Evolutionary conservation across 805 yeast genomes (phyloP).

Genomic region (Priceomyces carsonii): DNA sequence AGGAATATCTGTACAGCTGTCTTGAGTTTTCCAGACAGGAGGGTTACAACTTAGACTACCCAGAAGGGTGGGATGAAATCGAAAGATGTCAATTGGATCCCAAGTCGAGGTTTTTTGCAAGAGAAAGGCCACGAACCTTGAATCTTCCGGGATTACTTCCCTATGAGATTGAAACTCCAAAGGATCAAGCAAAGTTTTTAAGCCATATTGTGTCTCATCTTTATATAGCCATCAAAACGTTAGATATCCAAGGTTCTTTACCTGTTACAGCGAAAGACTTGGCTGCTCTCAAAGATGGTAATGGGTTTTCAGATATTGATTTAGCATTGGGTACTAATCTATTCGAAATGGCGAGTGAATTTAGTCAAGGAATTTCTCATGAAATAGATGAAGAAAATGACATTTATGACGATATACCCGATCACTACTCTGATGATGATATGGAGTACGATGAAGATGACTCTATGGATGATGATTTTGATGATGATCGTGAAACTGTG

Average conservation of each 20-base stretch:
- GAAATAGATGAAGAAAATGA: constrained; percentile 3
- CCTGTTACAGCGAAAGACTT: constrained; percentile 69
- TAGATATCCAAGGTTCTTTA: constrained; percentile 72
- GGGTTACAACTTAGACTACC: constrained; percentile 54
- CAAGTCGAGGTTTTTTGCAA: constrained; percentile 36
- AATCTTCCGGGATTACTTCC: constrained; percentile 58
- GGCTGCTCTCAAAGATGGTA: constrained; percentile 39
- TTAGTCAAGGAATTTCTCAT: constrained; percentile 1
- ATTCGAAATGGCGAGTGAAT: constrained; percentile 29
- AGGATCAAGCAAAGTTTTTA: constrained; percentile 70
- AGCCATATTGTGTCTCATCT: constrained; percentile 79
- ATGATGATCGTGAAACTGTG: constrained; percentile 32
- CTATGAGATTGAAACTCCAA: constrained; percentile 66
- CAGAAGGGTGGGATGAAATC: constrained; percentile 38
- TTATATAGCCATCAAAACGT: constrained; percentile 71
- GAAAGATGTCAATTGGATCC: constrained; percentile 31
- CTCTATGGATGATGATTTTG: constrained; percentile 36
- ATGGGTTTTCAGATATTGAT: constrained; percentile 39
- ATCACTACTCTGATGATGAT: constrained; percentile 28
- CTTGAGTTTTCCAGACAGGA: constrained; percentile 29
- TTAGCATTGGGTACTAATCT: constrained; percentile 56
- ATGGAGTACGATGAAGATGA: constrained; percentile 46
- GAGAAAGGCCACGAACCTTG: constrained; percentile 41
- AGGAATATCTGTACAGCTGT: constrained; percentile 23
- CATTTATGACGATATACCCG: constrained; percentile 16